Percentiles rank a stretch among this genome's conserved stretches.
These are phyloP conservation scores for Cymbopogon flexuosus DNA, from an alignment of 202 grass and related monocot species.

Conservation along the genomic window DNA sequence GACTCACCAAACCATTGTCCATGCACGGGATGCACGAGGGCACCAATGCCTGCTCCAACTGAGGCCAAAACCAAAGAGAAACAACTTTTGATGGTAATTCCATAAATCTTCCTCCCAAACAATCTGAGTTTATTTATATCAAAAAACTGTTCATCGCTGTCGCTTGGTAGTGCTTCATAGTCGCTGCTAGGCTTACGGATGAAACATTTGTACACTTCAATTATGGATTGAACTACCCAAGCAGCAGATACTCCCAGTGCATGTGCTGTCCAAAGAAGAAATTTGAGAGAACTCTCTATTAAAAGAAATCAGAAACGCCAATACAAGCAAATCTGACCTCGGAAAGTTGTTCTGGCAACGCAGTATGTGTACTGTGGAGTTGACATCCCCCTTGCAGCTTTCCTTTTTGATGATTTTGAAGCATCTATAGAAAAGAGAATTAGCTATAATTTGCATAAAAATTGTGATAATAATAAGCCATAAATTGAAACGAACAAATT, in stretches of 20 bases:
- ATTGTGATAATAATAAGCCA: conserved; percentile 17
- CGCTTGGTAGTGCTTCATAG: conserved; percentile 34
- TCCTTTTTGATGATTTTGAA: conserved; percentile 77
- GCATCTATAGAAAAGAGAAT: conserved; percentile 49
- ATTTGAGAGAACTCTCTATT: conserved; percentile 6
- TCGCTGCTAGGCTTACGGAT: conserved; percentile 42
- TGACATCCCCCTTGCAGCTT: conserved; percentile 66
- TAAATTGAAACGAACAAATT: conserved; percentile 1
- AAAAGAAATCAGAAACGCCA: not conserved
- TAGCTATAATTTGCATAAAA: not conserved
- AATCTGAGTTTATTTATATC: conserved; percentile 52
- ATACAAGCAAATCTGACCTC: conserved; percentile 46
- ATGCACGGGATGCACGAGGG: conserved; percentile 64
- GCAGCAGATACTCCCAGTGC: conserved; percentile 75
- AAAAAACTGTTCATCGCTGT: conserved; percentile 39
- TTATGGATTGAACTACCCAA: conserved; percentile 75
- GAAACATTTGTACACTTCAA: conserved; percentile 81
- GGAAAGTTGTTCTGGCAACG: conserved; percentile 82
- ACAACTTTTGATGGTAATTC: conserved; percentile 72
- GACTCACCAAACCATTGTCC: conserved; percentile 95
- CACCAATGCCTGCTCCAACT: conserved; percentile 73
- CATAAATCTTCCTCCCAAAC: conserved; percentile 65
- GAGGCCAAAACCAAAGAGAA: conserved; percentile 93
- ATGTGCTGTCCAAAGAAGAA: conserved; percentile 57
- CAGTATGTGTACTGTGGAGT: conserved; percentile 55